These are phyloP conservation scores for Euphorbia tirucalli DNA, from an alignment of 345 rosid genomes.

Conservation along the genomic window DNA sequence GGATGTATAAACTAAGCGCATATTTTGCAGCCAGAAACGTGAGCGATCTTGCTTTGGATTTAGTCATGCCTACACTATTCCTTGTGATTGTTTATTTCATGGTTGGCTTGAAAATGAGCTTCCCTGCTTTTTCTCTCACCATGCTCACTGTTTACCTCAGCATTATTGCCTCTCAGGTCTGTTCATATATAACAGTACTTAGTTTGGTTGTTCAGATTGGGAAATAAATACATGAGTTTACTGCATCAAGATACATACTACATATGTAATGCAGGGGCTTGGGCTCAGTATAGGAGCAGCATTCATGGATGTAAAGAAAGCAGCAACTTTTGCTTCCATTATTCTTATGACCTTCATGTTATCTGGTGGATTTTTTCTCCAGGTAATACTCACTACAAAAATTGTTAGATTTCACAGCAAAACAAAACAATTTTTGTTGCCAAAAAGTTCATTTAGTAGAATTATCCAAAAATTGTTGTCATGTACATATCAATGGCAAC, in stretches of 20 bases:
- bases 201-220: not conserved
- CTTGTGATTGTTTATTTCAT: conserved; percentile 29
- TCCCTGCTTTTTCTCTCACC: conserved; percentile 25
- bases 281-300: conserved; percentile 35
- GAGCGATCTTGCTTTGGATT: conserved; percentile 35
- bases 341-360: conserved; percentile 37
- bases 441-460: no score
- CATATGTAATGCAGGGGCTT: conserved; percentile 27
- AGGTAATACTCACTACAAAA: no score
- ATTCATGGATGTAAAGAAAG: conserved; percentile 39
- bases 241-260: no score
- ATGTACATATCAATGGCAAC: no score
- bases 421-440: no score
- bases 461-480: no score
- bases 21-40: conserved; percentile 29
- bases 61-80: conserved; percentile 26
- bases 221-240: not conserved
- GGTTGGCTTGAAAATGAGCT: conserved; percentile 27
- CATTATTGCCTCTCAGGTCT: conserved; percentile 31
- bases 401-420: no score
- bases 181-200: not conserved
- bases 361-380: conserved; percentile 36
- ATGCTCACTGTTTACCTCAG: conserved; percentile 28
- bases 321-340: conserved; percentile 31
- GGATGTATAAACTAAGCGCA: conserved; percentile 39